Evolutionary conservation across 2,329 filamentous ascomycete species (phyloP).

Genomic region (Elsinoe necatrix): DNA sequence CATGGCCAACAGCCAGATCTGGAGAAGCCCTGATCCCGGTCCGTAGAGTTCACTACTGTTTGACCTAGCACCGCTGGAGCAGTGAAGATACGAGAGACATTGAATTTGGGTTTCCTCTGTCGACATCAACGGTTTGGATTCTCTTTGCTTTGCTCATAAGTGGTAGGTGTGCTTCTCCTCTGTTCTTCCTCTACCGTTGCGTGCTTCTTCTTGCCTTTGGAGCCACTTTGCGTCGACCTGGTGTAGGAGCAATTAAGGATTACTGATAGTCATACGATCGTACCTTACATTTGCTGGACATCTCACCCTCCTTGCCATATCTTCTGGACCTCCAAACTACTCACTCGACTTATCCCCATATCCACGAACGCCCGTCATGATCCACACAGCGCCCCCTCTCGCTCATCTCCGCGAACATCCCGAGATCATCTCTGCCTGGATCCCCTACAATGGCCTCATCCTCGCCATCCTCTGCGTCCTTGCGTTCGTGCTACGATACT

Average conservation of each 20-base stretch:
- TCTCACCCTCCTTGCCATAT: neutral
- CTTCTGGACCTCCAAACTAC: neutral
- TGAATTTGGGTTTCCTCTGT: neutral
- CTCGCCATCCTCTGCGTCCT: slow-evolving; percentile 21
- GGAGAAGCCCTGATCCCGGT: neutral
- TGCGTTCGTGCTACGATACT: slow-evolving; percentile 23
- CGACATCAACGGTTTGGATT: neutral
- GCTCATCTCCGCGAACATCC: neutral
- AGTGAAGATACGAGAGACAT: neutral
- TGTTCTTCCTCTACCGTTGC: neutral
- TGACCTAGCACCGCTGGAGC: neutral
- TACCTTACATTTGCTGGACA: too few species aligned
- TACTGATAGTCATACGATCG: too few species aligned
- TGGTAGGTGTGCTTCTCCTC: neutral
- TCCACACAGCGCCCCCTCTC: neutral
- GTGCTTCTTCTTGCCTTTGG: neutral
- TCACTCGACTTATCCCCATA: neutral
- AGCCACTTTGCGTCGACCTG: neutral
- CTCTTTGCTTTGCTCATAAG: neutral
- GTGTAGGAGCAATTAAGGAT: neutral
- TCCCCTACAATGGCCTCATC: slow-evolving; percentile 23
- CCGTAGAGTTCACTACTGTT: neutral
- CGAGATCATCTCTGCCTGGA: slow-evolving; percentile 20
- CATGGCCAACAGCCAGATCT: neutral
- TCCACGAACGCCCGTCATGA: neutral